phyloP scores from a whole-genome alignment of 2,329 filamentous ascomycete genomes.

The Bipolaris victoriae region DNA sequence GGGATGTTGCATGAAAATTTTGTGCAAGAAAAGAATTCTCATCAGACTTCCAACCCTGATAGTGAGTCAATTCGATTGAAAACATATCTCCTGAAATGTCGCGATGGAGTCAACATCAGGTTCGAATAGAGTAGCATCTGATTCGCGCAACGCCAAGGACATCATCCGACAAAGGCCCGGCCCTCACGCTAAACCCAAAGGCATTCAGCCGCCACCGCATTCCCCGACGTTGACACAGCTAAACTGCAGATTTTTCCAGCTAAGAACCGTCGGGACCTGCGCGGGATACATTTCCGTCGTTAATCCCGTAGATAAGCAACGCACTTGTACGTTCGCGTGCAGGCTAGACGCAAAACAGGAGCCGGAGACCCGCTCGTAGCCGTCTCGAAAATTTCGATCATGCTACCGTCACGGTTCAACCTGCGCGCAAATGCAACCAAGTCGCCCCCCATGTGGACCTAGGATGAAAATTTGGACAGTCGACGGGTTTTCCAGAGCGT shows the following conservation, averaged over 20 bases:
- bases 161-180: constrained; percentile 35
- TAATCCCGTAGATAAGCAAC: constrained; percentile 8
- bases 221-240: constrained; percentile 18
- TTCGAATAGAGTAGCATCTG: constrained; percentile 9
- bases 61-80: neutral
- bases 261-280: constrained; percentile 18
- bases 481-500: constrained; percentile 32
- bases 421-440: constrained; percentile 21
- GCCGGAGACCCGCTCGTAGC: constrained; percentile 31
- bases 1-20: neutral
- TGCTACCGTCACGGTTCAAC: constrained; percentile 28
- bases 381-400: constrained; percentile 37
- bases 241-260: constrained; percentile 38
- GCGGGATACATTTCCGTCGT: constrained; percentile 10
- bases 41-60: neutral
- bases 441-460: constrained; percentile 39
- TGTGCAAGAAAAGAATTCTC: neutral
- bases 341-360: constrained; percentile 17
- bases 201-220: constrained; percentile 22
- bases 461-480: constrained; percentile 41
- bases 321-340: constrained; percentile 15
- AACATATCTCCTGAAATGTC: neutral
- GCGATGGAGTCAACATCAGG: constrained; percentile 7
- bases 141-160: constrained; percentile 20
- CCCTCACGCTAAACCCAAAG: constrained; percentile 26